These are phyloP conservation scores for Populus alba DNA, from an alignment of 345 rosid species.

Conservation along the genomic window DNA sequence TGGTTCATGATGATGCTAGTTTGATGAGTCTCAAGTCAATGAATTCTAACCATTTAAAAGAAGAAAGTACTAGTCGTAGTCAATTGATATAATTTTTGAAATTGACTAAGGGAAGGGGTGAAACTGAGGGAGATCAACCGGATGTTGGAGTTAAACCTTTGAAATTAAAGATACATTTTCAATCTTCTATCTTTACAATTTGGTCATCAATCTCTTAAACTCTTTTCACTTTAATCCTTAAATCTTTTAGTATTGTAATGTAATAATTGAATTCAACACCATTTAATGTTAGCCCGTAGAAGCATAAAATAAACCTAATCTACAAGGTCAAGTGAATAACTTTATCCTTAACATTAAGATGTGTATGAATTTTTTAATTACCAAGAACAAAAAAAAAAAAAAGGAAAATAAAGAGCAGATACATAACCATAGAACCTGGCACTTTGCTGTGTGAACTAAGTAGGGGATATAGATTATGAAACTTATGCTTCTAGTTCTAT, in stretches of 20 bases:
- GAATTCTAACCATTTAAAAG: constrained; percentile 21
- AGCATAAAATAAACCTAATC: too few species aligned
- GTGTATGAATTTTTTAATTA: too few species aligned
- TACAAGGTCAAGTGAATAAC: too few species aligned
- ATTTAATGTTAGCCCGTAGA: too few species aligned
- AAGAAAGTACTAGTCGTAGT: constrained; percentile 4
- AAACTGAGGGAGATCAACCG: neutral
- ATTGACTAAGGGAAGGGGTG: constrained; percentile 27
- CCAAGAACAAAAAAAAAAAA: neutral
- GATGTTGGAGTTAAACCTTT: too few species aligned
- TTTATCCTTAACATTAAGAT: too few species aligned
- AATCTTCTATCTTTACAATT: too few species aligned
- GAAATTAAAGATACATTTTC: too few species aligned
- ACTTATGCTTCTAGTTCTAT: neutral
- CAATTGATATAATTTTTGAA: constrained; percentile 36
- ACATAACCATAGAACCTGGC: neutral
- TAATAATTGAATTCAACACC: too few species aligned
- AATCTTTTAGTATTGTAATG: too few species aligned
- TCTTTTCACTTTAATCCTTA: too few species aligned
- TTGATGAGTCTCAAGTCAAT: constrained; percentile 8
- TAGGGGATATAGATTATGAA: neutral
- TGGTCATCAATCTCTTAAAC: too few species aligned
- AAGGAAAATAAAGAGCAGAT: neutral
- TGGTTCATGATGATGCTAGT: neutral
- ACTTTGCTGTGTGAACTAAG: neutral